A percentile compares a stretch with the other conserved stretches of the same genome.
Evolutionary conservation across 2,329 filamentous ascomycete species (phyloP).

Genomic region (Septoria linicola): DNA sequence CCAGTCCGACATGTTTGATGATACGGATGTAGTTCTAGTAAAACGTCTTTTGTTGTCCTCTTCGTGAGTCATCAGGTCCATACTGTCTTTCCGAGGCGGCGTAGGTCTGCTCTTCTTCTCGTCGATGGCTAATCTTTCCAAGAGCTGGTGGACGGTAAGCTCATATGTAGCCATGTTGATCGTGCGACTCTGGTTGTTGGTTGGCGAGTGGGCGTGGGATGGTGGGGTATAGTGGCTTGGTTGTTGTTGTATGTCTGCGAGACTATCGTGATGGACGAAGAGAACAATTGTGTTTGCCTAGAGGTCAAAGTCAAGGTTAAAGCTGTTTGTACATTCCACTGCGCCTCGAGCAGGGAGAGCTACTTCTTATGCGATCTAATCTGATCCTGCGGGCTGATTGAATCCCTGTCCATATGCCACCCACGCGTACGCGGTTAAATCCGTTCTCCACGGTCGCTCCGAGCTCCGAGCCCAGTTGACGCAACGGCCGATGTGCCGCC

Average conservation of each 20-base stretch:
- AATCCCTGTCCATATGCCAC: not conserved
- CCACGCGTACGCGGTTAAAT: constrained; percentile 5
- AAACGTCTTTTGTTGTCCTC: not conserved
- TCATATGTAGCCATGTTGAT: constrained; percentile 27
- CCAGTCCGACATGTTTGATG: not conserved
- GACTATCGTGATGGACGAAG: not conserved
- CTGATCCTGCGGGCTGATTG: constrained; percentile 14
- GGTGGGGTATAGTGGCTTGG: not conserved
- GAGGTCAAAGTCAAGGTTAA: not conserved
- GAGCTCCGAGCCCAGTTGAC: not conserved
- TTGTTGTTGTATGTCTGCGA: not conserved
- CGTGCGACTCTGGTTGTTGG: not conserved
- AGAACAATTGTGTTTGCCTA: not conserved
- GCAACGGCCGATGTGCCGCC: not conserved
- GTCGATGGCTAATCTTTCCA: constrained; percentile 23
- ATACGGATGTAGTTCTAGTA: not conserved
- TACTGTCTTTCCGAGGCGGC: constrained; percentile 9
- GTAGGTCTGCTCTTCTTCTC: constrained; percentile 2
- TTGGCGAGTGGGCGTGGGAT: not conserved
- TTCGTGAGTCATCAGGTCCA: not conserved
- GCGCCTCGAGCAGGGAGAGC: constrained; percentile 10
- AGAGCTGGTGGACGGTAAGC: constrained; percentile 26
- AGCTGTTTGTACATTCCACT: constrained; percentile 12
- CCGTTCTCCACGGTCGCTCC: constrained; percentile 10
- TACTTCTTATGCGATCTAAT: constrained; percentile 20